A percentile compares a stretch with the other conserved stretches of the same genome.
phyloP scores from a whole-genome alignment of 2,329 filamentous ascomycete species.

The Cercospora sp. region DNA sequence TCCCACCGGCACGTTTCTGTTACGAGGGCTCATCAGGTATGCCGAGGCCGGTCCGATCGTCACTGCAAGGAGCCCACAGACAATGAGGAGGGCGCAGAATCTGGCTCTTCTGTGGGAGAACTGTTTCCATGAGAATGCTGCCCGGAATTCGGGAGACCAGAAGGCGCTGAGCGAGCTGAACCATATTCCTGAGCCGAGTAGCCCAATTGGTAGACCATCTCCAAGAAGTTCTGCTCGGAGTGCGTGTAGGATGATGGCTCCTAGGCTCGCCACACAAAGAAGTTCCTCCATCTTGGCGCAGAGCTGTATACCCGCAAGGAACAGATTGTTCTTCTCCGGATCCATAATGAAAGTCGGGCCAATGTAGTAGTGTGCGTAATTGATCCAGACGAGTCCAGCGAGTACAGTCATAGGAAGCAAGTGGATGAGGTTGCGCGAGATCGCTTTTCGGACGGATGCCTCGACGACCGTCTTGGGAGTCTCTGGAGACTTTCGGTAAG shows the following conservation, averaged over 20 bases:
- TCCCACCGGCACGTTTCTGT: neutral
- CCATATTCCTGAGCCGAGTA: neutral
- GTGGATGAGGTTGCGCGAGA: neutral
- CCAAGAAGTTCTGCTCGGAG: neutral
- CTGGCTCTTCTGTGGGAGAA: neutral
- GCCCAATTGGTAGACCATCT: neutral
- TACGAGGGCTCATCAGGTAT: neutral
- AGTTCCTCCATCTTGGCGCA: neutral
- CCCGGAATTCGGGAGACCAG: neutral
- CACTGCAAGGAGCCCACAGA: neutral
- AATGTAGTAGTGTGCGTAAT: neutral
- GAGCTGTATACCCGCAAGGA: neutral
- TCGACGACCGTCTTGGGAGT: neutral
- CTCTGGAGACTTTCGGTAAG: neutral
- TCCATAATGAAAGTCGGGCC: neutral
- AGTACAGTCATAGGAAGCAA: neutral
- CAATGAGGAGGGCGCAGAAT: neutral
- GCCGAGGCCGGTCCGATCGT: neutral
- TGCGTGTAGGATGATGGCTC: neutral
- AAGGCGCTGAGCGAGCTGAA: neutral
- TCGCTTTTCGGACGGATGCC: neutral
- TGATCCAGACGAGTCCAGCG: neutral
- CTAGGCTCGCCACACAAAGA: neutral
- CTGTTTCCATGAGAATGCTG: neutral
- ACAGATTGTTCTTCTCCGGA: neutral